phyloP scores from a whole-genome alignment of 2,329 filamentous ascomycete species.

The Biscogniauxia sp. region DNA sequence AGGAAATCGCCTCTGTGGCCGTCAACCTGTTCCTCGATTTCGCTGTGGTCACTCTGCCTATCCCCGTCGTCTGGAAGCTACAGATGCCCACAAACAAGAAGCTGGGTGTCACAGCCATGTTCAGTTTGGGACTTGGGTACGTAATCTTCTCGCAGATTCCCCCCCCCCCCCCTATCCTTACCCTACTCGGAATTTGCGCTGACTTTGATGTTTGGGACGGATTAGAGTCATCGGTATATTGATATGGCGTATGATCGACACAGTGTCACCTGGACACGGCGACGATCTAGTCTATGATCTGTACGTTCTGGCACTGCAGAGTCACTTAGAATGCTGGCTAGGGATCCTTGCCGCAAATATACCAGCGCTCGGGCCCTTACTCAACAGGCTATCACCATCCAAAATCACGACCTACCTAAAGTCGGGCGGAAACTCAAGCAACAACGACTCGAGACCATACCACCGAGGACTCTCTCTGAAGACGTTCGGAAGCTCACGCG shows the following conservation, averaged over 20 bases:
- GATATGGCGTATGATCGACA: slow-evolving; percentile 6
- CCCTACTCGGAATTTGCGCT: too few species aligned
- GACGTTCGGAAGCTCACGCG: slow-evolving; percentile 1
- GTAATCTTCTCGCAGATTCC: background rate
- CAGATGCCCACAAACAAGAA: slow-evolving; percentile 8
- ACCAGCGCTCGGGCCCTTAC: slow-evolving; percentile 3
- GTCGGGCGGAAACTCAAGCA: slow-evolving; percentile 1
- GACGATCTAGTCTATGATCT: slow-evolving; percentile 2
- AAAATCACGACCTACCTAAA: background rate
- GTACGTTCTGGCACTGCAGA: background rate
- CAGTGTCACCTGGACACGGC: background rate
- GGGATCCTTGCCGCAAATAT: slow-evolving; percentile 8
- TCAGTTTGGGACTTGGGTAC: slow-evolving; percentile 7
- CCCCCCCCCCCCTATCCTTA: too few species aligned
- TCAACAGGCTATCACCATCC: background rate
- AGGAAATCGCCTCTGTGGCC: slow-evolving; percentile 5
- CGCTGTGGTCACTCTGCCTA: slow-evolving; percentile 1
- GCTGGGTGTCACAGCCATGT: slow-evolving; percentile 4
- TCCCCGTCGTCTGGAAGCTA: slow-evolving; percentile 8
- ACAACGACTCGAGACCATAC: slow-evolving; percentile 1
- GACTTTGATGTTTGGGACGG: too few species aligned
- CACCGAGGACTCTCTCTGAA: slow-evolving; percentile 1
- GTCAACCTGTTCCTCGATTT: slow-evolving; percentile 3
- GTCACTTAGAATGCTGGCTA: slow-evolving; percentile 5
- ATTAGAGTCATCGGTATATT: slow-evolving; percentile 2